Evolutionary conservation across 176 grass and related monocot species (phyloP), one percentile per base, ranked within the genome.

Genomic region (Eremochloa ophiuroides): DNA sequence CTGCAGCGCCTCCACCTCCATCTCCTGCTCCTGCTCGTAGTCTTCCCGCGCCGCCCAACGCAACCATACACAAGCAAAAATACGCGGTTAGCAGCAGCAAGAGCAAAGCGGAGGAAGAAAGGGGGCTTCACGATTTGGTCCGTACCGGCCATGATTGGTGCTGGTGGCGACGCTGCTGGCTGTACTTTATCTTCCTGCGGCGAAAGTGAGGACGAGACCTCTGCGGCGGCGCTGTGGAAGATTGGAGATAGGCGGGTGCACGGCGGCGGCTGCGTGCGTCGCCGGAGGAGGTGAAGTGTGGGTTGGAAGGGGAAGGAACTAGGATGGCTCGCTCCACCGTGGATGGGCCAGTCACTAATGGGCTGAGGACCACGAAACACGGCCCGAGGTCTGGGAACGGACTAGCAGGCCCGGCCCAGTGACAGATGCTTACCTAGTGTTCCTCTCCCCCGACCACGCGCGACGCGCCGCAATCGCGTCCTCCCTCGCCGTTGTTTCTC

Each of bases 1-100:
- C 79, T 95, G 88, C 39, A 99, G 77, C 34, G 93, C 96, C 81
- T 99, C 96, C 74, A 95, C 86, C 84, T 99, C 96, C 93, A 95
- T 95, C 76, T 99, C 96, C 85, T 98, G 93, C 85, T 99, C 96
- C 88, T 99, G 96, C 79, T 66, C 82, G 84, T 88, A 88, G 59
- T 99, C 93, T 99, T 82, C 72, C 55, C 43, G 51, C 47, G 58
- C 63, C 63, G 27, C n/a, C n/a, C 77, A 59, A 50, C 34, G 46
- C 67, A 74, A 12, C 28, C 56, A 48, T 14, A 22, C 53, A 64
- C 51, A 47, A 77, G 35, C 64, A 81, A 8, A 62, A 28, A n/a
- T n/a, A 43, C 16, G 73, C 56, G 7, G 71, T 77, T 61, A 85
- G 83, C 40, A 71, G 83, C 40, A 71, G 44, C 37, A 69, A 75